Evolutionary conservation across 2,329 filamentous ascomycete species (phyloP), one percentile per base, ranked within the genome.

Genomic region (Curvularia sp.): DNA sequence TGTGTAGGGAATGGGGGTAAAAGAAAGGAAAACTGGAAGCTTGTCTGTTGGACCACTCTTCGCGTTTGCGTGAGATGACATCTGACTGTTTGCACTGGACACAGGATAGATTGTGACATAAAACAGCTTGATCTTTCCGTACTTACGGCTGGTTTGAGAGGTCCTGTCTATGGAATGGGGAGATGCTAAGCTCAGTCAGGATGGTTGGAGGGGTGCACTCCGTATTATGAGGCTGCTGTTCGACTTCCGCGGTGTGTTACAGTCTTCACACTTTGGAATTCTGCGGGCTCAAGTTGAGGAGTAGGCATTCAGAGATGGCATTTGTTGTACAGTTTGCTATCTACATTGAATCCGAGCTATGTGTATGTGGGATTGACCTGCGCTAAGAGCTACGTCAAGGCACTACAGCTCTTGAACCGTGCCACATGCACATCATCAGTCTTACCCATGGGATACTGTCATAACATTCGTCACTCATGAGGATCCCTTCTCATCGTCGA

Each of bases 391-490:
- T 22, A 35, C 28, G 18, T 54, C 35, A 30, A 31, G 38, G 46
- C 38, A 53, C 31, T 38, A 41, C 26, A 33, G 51, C 49, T 38
- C 56, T 28, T n/a, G 44, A 44, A 20, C 52, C 18, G 41, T 58
- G 52, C 56, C 47, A 41, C 47, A 55, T 46, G 46, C 52, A 41
- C 13, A 44, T 38, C 31, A 39, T 49, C 28, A 15, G 18, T 44
- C 24, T 38, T 38, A 28, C 22, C 13, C 38, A 26, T 9, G 4
- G 22, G 3, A 4, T 38, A 26, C 15, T 39, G 26, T 48, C 51
- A 39, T 49, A 30, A 39, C 30, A 39, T 47, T 58, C 52, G 20
- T 57, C 12, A 57, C 39, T 60, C 49, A 38, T 57, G 15, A 46
- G 28, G 5, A 39, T 24, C 12, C 43, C 35, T 22, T 33, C 55